Percentiles rank a stretch among this genome's conserved stretches.
Evolutionary conservation across 495 filamentous ascomycete species (phyloP).

Genomic region (Neurospora sp.): DNA sequence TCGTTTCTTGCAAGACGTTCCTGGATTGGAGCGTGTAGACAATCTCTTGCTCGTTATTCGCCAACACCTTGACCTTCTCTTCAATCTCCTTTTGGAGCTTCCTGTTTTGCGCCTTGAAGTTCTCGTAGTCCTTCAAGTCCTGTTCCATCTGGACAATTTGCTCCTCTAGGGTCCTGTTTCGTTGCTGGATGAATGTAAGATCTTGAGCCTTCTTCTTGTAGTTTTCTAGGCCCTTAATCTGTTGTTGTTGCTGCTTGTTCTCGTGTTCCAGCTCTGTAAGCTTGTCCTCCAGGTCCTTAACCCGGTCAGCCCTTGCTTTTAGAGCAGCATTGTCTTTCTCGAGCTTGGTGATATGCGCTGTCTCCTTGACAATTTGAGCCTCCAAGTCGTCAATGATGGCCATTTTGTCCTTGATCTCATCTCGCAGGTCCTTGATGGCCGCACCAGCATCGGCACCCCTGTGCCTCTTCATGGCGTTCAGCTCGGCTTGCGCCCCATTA

Average conservation of each 20-base stretch:
- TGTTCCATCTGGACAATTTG: conserved; percentile 46
- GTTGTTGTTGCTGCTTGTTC: conserved; percentile 64
- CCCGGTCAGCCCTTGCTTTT: conserved; percentile 31
- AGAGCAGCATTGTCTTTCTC: conserved; percentile 37
- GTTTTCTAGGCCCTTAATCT: conserved; percentile 67
- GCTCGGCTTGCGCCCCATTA: conserved; percentile 18
- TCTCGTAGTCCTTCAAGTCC: conserved; percentile 55
- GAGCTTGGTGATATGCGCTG: conserved; percentile 16
- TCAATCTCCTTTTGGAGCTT: conserved; percentile 40
- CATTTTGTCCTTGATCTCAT: conserved; percentile 31
- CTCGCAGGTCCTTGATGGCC: conserved; percentile 27
- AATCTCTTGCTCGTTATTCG: conserved; percentile 34
- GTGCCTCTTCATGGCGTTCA: conserved; percentile 17
- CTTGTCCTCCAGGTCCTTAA: conserved; percentile 40
- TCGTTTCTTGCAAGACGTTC: conserved; percentile 22
- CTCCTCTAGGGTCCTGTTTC: conserved; percentile 39
- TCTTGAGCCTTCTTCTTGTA: conserved; percentile 67
- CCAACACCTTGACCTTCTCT: conserved; percentile 23
- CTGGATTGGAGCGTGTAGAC: conserved; percentile 28
- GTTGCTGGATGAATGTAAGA: conserved; percentile 27
- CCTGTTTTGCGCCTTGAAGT: conserved; percentile 46
- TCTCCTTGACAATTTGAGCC: conserved; percentile 27
- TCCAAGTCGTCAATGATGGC: conserved; percentile 27
- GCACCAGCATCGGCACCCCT: conserved; percentile 17
- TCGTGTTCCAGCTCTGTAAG: conserved; percentile 59